phyloP scores from a whole-genome alignment of 768 basidiomycete genomes.

The Lentinula detonsa region DNA sequence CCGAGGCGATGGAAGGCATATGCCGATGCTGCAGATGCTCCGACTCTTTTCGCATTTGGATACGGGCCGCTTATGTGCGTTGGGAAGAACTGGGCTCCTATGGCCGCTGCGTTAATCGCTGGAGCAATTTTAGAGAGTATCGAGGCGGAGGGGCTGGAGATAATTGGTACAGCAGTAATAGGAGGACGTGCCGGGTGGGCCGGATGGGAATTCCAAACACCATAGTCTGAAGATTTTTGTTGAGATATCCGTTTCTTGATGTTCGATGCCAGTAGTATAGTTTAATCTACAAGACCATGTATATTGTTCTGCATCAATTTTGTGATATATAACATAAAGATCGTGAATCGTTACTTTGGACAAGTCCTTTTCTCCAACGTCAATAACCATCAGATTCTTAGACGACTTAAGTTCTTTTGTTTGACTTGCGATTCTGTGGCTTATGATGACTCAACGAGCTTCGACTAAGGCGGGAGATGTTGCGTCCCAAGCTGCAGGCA shows the following conservation, averaged over 20 bases:
- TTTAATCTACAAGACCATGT: too few relatives aligned
- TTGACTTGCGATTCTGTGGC: not conserved
- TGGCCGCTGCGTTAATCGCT: conserved; percentile 42
- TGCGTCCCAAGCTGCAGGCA: not conserved
- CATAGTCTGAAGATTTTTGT: not conserved
- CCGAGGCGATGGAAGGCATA: conserved; percentile 28
- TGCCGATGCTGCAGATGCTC: conserved; percentile 7
- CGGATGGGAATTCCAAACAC: conserved; percentile 22
- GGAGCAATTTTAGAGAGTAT: conserved; percentile 33
- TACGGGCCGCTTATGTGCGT: conserved; percentile 40
- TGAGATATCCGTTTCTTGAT: not conserved
- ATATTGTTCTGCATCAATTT: too few relatives aligned
- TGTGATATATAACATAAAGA: not conserved
- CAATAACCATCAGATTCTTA: not conserved
- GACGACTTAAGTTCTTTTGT: not conserved
- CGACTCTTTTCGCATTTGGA: conserved; percentile 40
- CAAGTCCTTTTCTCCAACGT: not conserved
- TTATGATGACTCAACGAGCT: conserved; percentile 1
- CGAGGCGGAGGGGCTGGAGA: conserved; percentile 19
- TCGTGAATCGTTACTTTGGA: not conserved
- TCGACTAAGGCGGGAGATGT: not conserved
- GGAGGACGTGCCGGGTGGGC: conserved; percentile 40
- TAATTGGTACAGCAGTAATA: conserved; percentile 23
- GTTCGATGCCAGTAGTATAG: not conserved
- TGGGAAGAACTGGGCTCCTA: conserved; percentile 43